A percentile compares a stretch with the other conserved stretches of the same genome.
phyloP scores from a whole-genome alignment of 2,329 filamentous ascomycete species.

The Juglanconis juglandina region DNA sequence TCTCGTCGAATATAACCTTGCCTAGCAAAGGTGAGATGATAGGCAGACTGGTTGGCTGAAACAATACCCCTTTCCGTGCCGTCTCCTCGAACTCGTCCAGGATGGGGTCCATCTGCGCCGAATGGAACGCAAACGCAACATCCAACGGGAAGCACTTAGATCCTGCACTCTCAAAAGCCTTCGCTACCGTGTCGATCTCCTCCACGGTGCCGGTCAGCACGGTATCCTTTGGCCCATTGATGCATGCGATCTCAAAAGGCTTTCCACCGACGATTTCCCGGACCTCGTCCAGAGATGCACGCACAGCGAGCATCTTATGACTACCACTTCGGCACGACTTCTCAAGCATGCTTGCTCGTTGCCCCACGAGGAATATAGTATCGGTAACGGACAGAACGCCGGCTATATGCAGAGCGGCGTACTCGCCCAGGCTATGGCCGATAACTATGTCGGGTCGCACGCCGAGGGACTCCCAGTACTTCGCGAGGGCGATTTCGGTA shows the following conservation, averaged over 20 bases:
- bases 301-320: conserved; percentile 34
- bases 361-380: conserved; percentile 60
- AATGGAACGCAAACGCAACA: conserved; percentile 36
- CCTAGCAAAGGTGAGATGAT: conserved; percentile 6
- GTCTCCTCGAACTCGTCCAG: conserved; percentile 45
- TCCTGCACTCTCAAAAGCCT: conserved; percentile 10
- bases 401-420: conserved; percentile 55
- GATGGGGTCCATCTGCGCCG: conserved; percentile 36
- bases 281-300: conserved; percentile 26
- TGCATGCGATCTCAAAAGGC: conserved; percentile 49
- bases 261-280: conserved; percentile 20
- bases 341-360: conserved; percentile 54
- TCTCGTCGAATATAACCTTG: conserved; percentile 1
- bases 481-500: conserved; percentile 40
- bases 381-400: conserved; percentile 61
- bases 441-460: conserved; percentile 41
- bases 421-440: conserved; percentile 39
- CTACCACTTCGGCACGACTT: conserved; percentile 44
- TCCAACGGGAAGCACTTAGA: conserved; percentile 33
- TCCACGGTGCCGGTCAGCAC: conserved; percentile 53
- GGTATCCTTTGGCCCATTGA: conserved; percentile 61
- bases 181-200: conserved; percentile 37
- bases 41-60: background rate
- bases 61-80: conserved; percentile 23
- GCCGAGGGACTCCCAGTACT: conserved; percentile 42